Evolutionary conservation across 768 basidiomycete genomes (phyloP).

Genomic region (Lactifluus piperatus): DNA sequence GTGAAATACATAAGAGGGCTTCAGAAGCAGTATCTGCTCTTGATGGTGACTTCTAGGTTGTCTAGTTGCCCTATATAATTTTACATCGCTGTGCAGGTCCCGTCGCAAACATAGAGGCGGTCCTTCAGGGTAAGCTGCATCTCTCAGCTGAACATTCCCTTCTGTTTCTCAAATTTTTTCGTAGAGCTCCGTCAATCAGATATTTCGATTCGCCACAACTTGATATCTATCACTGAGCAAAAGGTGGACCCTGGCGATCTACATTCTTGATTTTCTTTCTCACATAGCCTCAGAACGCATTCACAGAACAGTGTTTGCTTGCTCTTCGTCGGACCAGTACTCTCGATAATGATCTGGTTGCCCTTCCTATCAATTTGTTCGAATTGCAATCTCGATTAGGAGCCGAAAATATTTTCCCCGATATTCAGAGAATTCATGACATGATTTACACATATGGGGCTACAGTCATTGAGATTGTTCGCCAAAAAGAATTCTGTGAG

Average conservation of each 20-base stretch:
- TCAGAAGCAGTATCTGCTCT: not conserved
- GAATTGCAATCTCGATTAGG: slow-evolving; percentile 62
- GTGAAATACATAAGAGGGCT: not conserved
- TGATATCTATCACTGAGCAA: not conserved
- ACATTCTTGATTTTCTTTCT: not conserved
- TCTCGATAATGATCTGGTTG: slow-evolving; percentile 73
- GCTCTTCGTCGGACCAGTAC: slow-evolving; percentile 65
- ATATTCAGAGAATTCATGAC: slow-evolving; percentile 78
- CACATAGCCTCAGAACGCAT: slow-evolving; percentile 45
- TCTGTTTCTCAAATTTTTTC: not conserved
- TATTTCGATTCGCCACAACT: slow-evolving; percentile 1
- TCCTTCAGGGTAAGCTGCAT: slow-evolving; percentile 42
- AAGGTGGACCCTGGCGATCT: slow-evolving; percentile 2
- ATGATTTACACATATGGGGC: slow-evolving; percentile 91
- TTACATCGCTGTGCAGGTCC: slow-evolving; percentile 28
- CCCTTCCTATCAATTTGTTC: slow-evolving; percentile 54
- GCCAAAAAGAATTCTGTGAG: slow-evolving; percentile 82
- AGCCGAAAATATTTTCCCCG: slow-evolving; percentile 73
- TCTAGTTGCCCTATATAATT: not conserved
- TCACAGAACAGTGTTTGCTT: slow-evolving; percentile 55
- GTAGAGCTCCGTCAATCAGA: slow-evolving; percentile 10
- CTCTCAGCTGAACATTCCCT: too few relatives aligned
- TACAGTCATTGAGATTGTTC: slow-evolving; percentile 81
- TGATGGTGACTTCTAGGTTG: not conserved
- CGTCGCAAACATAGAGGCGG: slow-evolving; percentile 38